These are phyloP conservation scores for Didymella exigua DNA, from an alignment of 2,329 filamentous ascomycete species.

Conservation along the genomic window DNA sequence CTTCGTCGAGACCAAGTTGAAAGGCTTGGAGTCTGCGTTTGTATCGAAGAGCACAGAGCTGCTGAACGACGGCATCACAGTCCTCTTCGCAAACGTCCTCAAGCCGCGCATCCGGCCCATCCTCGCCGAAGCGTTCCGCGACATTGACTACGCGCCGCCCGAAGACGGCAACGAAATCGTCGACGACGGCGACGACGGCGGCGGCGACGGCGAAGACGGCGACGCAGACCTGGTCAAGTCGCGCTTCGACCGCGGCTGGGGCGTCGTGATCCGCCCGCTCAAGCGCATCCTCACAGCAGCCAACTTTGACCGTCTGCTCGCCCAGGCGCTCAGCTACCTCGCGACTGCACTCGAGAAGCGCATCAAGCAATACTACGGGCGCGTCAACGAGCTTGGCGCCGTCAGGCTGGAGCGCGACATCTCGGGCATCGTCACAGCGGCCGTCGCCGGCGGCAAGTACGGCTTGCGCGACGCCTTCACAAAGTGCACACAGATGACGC, in stretches of 20 bases:
- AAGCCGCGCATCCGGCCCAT: slow-evolving; percentile 84
- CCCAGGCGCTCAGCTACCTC: slow-evolving; percentile 75
- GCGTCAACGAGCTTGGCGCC: slow-evolving; percentile 80
- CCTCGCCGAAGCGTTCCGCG: slow-evolving; percentile 85
- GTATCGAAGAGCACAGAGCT: slow-evolving; percentile 79
- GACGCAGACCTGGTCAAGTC: slow-evolving; percentile 69
- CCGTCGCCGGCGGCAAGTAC: slow-evolving; percentile 73
- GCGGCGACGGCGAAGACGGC: slow-evolving; percentile 55
- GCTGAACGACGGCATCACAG: slow-evolving; percentile 80
- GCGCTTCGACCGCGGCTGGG: slow-evolving; percentile 85
- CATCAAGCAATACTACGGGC: slow-evolving; percentile 78
- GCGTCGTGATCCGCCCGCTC: slow-evolving; percentile 81
- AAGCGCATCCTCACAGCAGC: slow-evolving; percentile 79
- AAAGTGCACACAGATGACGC: slow-evolving; percentile 77
- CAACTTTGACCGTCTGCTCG: slow-evolving; percentile 77
- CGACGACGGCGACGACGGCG: slow-evolving; percentile 59
- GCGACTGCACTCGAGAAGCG: slow-evolving; percentile 83
- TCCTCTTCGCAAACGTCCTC: slow-evolving; percentile 85
- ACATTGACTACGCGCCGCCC: slow-evolving; percentile 78
- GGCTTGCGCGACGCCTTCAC: slow-evolving; percentile 77
- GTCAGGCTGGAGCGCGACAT: slow-evolving; percentile 85
- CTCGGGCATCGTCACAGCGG: slow-evolving; percentile 69
- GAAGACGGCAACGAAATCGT: slow-evolving; percentile 35
- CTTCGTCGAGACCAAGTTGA: slow-evolving; percentile 71
- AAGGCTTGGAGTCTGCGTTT: slow-evolving; percentile 73